phyloP scores from a whole-genome alignment of 176 grass and related monocot species.

The Eleusine indica region DNA sequence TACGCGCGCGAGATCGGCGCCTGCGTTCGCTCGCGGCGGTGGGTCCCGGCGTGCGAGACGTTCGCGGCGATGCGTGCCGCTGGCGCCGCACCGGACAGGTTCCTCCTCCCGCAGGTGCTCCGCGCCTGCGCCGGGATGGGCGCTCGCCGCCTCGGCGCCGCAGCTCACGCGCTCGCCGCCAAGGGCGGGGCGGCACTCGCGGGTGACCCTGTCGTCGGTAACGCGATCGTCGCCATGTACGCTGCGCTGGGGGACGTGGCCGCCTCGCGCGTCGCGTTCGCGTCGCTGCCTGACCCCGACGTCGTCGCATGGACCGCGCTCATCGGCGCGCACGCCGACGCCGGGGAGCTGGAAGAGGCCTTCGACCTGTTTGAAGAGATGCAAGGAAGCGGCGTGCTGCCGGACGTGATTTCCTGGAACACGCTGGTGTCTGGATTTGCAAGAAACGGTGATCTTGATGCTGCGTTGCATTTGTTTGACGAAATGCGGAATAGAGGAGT shows the following conservation, averaged over 20 bases:
- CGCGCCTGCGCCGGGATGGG: slow-evolving; percentile 59
- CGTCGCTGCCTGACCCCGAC: slow-evolving; percentile 54
- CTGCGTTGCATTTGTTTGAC: slow-evolving; percentile 57
- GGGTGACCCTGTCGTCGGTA: slow-evolving; percentile 52
- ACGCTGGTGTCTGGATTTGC: slow-evolving; percentile 68
- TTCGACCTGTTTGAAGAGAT: slow-evolving; percentile 53
- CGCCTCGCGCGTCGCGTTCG: slow-evolving; percentile 51
- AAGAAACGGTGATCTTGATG: slow-evolving; percentile 47
- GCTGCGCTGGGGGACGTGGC: slow-evolving; percentile 52
- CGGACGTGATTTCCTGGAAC: slow-evolving; percentile 74
- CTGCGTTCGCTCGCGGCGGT: slow-evolving; percentile 50
- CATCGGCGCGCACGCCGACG: slow-evolving; percentile 53
- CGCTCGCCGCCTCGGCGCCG: slow-evolving; percentile 34
- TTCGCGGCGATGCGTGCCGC: slow-evolving; percentile 54
- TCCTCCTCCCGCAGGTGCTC: slow-evolving; percentile 71
- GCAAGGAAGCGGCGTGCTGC: slow-evolving; percentile 52
- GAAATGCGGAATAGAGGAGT: slow-evolving; percentile 50
- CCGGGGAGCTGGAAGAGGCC: slow-evolving; percentile 52
- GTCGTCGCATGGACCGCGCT: slow-evolving; percentile 73
- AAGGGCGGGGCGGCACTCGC: slow-evolving; percentile 36
- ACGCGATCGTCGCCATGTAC: slow-evolving; percentile 70
- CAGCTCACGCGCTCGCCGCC: slow-evolving; percentile 51
- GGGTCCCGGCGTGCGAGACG: slow-evolving; percentile 48
- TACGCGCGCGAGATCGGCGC: slow-evolving; percentile 56
- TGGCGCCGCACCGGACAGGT: slow-evolving; percentile 56